Percentiles rank a stretch among this genome's conserved stretches.
Evolutionary conservation across 306 rosid genomes (phyloP).

Genomic region (Sphenostylis stenocarpa): DNA sequence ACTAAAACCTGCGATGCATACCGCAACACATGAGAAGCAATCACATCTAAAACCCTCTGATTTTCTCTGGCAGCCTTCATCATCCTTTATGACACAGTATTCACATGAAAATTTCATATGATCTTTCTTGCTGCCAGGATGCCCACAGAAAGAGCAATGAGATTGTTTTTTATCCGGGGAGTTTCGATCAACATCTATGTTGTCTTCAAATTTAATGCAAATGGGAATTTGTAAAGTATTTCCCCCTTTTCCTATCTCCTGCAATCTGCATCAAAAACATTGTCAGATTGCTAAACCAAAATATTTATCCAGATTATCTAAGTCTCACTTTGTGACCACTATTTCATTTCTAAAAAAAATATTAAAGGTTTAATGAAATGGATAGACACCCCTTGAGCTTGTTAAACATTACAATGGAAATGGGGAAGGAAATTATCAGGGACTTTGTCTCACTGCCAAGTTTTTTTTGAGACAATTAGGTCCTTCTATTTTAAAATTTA

Average conservation of each 20-base stretch:
- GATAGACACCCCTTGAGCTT: not conserved
- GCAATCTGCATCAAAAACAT: slow-evolving; percentile 58
- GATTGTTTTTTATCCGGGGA: slow-evolving; percentile 50
- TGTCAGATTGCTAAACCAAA: slow-evolving; percentile 5
- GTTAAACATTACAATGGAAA: slow-evolving; percentile 10
- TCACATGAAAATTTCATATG: slow-evolving; percentile 66
- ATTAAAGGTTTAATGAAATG: not conserved
- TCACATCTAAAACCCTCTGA: slow-evolving; percentile 74
- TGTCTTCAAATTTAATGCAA: slow-evolving; percentile 37
- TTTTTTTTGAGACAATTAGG: not conserved
- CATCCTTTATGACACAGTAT: slow-evolving; percentile 44
- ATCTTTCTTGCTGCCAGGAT: slow-evolving; percentile 78
- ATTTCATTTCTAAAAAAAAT: not conserved
- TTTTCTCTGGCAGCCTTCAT: slow-evolving; percentile 69
- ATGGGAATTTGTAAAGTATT: slow-evolving; percentile 41
- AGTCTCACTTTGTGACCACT: slow-evolving; percentile 5
- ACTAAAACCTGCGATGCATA: slow-evolving; percentile 30
- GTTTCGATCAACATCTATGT: slow-evolving; percentile 41
- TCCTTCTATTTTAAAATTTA: not conserved
- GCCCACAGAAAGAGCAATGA: slow-evolving; percentile 94
- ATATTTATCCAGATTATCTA: not conserved
- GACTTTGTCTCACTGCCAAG: not conserved
- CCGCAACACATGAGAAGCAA: slow-evolving; percentile 73
- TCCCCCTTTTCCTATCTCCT: slow-evolving; percentile 67
- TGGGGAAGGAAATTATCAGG: not conserved